Percentiles rank a stretch among this genome's conserved stretches.
phyloP scores from a whole-genome alignment of 768 basidiomycete species.

The Tricholoma hemisulphureum region DNA sequence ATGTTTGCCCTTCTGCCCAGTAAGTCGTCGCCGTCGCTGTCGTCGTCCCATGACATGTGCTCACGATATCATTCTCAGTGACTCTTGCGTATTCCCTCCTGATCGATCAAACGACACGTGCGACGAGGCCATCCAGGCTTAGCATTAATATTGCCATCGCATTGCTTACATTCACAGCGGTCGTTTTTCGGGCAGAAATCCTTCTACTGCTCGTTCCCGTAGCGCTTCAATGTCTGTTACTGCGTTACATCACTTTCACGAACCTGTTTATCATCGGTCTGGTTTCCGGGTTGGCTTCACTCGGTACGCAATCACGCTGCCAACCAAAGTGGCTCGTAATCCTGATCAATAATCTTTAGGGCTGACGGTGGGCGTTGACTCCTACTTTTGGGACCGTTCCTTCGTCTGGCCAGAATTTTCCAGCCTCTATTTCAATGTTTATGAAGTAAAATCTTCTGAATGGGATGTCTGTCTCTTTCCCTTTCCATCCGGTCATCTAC shows the following conservation, averaged over 20 bases:
- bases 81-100: constrained; percentile 55
- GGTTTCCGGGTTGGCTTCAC: constrained; percentile 45
- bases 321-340: not conserved
- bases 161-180: constrained; percentile 62
- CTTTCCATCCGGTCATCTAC: not conserved
- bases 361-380: constrained; percentile 67
- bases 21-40: no score
- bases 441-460: constrained; percentile 81
- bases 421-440: constrained; percentile 79
- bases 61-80: constrained; percentile 39
- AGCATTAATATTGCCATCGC: constrained; percentile 46
- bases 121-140: constrained; percentile 32
- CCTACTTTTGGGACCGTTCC: constrained; percentile 76
- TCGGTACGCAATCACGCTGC: constrained; percentile 40
- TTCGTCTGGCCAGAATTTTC: constrained; percentile 86
- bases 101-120: constrained; percentile 41
- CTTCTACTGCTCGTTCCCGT: constrained; percentile 64
- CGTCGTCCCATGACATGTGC: no score
- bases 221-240: constrained; percentile 49
- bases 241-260: constrained; percentile 40
- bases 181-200: constrained; percentile 81
- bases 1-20: constrained; percentile 88
- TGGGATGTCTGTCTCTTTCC: constrained; percentile 78
- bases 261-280: constrained; percentile 50
- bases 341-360: constrained; percentile 34